Conservation (phyloP, 176 grass and related monocot species). For the Triticum urartu region DNA sequence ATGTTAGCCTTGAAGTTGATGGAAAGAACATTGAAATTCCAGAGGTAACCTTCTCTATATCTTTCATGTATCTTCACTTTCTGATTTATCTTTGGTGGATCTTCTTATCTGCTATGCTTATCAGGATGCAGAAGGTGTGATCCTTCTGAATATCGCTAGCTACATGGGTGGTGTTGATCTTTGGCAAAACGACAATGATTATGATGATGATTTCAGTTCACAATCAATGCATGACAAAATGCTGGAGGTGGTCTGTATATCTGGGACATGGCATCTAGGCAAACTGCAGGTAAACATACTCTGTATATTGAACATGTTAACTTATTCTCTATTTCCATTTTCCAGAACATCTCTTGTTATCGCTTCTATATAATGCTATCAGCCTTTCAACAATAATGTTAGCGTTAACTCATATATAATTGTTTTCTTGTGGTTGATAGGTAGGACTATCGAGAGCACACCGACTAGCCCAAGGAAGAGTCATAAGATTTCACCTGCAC, state of each 20-base stretch:
- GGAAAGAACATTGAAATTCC: slow-evolving; percentile 80
- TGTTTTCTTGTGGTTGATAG: slow-evolving; percentile 44
- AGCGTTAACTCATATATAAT: not conserved
- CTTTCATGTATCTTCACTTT: slow-evolving; percentile 3
- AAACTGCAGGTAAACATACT: slow-evolving; percentile 79
- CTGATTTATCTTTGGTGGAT: not conserved
- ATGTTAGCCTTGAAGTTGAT: slow-evolving; percentile 89
- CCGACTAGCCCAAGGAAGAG: slow-evolving; percentile 77
- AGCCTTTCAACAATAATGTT: not conserved
- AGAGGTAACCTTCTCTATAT: slow-evolving; percentile 52
- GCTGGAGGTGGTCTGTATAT: slow-evolving; percentile 93
- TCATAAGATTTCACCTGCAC: slow-evolving; percentile 78
- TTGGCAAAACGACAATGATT: slow-evolving; percentile 73
- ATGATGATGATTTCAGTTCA: slow-evolving; percentile 65
- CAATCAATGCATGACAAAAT: slow-evolving; percentile 92
- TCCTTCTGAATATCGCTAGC: slow-evolving; percentile 89
- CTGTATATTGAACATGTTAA: slow-evolving; percentile 9
- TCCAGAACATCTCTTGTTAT: not conserved
- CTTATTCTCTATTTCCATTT: not conserved
- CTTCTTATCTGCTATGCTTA: slow-evolving; percentile 38
- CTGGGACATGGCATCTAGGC: slow-evolving; percentile 90
- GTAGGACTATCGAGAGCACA: slow-evolving; percentile 87
- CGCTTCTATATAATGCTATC: not conserved
- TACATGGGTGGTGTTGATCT: slow-evolving; percentile 99
- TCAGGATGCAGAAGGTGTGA: slow-evolving; percentile 93